Evolutionary conservation across 805 yeast species (phyloP).

Genomic region (Diddensiella transvaalensis): DNA sequence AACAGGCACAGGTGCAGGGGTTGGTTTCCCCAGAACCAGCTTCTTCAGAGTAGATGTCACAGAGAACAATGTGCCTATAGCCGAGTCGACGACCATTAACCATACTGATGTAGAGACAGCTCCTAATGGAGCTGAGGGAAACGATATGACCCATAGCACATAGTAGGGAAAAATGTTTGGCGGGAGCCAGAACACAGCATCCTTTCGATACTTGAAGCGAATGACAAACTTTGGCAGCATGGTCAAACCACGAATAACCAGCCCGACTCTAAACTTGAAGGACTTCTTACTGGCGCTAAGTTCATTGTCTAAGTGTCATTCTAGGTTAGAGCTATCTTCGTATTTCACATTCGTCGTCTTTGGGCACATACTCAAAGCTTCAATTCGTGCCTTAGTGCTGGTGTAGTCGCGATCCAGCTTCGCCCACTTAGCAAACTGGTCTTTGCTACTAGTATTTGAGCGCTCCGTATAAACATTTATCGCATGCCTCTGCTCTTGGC

Average conservation of each 20-base stretch:
- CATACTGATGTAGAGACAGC: constrained; percentile 58
- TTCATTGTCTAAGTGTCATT: constrained; percentile 3
- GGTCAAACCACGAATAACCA: constrained; percentile 39
- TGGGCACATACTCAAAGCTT: constrained; percentile 30
- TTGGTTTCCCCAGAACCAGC: background rate
- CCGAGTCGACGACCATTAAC: constrained; percentile 41
- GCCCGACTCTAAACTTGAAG: constrained; percentile 36
- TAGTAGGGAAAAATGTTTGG: constrained; percentile 51
- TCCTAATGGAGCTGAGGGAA: constrained; percentile 62
- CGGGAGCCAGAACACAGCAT: constrained; percentile 58
- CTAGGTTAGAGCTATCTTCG: constrained; percentile 29
- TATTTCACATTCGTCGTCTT: background rate
- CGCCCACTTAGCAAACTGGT: constrained; percentile 95
- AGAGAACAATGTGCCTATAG: constrained; percentile 17
- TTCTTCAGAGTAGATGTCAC: background rate
- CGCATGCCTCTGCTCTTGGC: constrained; percentile 42
- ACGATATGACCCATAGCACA: constrained; percentile 54
- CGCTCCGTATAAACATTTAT: constrained; percentile 49
- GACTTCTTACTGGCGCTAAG: constrained; percentile 38
- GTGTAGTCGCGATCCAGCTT: constrained; percentile 74
- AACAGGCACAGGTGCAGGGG: background rate
- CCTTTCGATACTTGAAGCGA: constrained; percentile 51
- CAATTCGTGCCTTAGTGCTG: constrained; percentile 51
- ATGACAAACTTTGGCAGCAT: constrained; percentile 41
- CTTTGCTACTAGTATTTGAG: constrained; percentile 73